Evolutionary conservation across 208 protist genomes (phyloP).

Genomic region (Leishmania tarentolae): DNA sequence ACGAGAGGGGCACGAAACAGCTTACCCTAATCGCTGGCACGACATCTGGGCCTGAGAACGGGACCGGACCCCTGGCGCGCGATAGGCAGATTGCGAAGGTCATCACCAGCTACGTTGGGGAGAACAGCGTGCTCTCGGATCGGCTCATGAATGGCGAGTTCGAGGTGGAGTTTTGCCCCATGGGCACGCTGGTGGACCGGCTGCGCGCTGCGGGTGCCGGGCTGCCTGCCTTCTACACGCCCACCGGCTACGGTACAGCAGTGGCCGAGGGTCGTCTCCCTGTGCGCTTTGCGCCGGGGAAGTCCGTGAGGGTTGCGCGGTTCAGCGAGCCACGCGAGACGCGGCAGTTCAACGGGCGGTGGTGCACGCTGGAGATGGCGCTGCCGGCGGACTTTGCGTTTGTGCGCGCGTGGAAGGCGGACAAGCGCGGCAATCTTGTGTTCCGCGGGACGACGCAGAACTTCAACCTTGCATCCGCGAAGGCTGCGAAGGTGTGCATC

Average conservation of each 20-base stretch:
- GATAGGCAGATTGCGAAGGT: slow-evolving; percentile 77
- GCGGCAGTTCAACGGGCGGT: slow-evolving; percentile 76
- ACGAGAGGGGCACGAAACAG: slow-evolving; percentile 49
- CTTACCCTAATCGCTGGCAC: slow-evolving; percentile 92
- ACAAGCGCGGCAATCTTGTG: slow-evolving; percentile 63
- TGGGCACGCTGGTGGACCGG: slow-evolving; percentile 94
- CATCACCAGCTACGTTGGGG: slow-evolving; percentile 93
- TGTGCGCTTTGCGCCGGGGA: slow-evolving; percentile 80
- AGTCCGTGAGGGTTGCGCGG: slow-evolving; percentile 50
- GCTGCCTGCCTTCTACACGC: slow-evolving; percentile 95
- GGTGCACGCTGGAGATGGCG: slow-evolving; percentile 87
- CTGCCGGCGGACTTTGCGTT: slow-evolving; percentile 91
- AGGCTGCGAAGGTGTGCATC: slow-evolving; percentile 87
- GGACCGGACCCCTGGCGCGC: slow-evolving; percentile 84
- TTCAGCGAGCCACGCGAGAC: slow-evolving; percentile 62
- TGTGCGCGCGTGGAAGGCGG: slow-evolving; percentile 93
- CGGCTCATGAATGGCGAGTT: slow-evolving; percentile 91
- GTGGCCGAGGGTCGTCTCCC: slow-evolving; percentile 77
- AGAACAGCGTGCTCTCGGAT: slow-evolving; percentile 89
- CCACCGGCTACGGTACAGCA: slow-evolving; percentile 88
- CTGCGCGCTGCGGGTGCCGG: slow-evolving; percentile 92
- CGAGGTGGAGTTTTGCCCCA: slow-evolving; percentile 93
- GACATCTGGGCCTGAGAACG: slow-evolving; percentile 81
- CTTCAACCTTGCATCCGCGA: slow-evolving; percentile 91
- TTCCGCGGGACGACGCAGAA: slow-evolving; percentile 91